A percentile compares a stretch with the other conserved stretches of the same genome.
phyloP scores from a whole-genome alignment of 441 rosid genomes.

The Gossypium schwendimanii region DNA sequence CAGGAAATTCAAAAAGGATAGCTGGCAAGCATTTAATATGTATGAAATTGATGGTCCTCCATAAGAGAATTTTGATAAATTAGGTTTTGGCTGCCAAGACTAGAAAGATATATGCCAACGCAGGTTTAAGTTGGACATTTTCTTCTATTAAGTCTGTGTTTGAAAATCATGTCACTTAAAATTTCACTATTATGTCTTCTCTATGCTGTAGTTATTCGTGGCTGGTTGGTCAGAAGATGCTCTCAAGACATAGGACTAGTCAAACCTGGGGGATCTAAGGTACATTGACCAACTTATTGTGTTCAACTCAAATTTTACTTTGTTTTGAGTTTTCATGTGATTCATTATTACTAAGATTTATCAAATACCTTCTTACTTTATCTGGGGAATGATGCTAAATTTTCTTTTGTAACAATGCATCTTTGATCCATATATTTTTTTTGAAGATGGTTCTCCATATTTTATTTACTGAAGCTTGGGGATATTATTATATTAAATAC shows the following conservation, averaged over 20 bases:
- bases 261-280: slow-evolving; percentile 50
- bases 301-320: neutral
- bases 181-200: neutral
- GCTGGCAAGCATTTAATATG: neutral
- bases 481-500: too few species aligned
- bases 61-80: neutral
- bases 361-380: neutral
- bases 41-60: neutral
- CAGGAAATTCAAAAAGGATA: neutral
- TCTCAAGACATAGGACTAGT: slow-evolving; percentile 62
- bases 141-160: neutral
- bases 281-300: slow-evolving; percentile 18
- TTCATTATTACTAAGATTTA: neutral
- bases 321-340: neutral
- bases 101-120: neutral
- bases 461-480: neutral
- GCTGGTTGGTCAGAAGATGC: slow-evolving; percentile 92
- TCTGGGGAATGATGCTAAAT: neutral
- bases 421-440: neutral
- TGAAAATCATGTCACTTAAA: neutral
- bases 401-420: neutral
- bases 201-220: slow-evolving; percentile 67
- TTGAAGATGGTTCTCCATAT: neutral
- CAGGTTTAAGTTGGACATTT: neutral
- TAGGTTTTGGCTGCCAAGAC: neutral